phyloP scores from a whole-genome alignment of 1,284 basidiomycete species.

The Flammula alnicola region DNA sequence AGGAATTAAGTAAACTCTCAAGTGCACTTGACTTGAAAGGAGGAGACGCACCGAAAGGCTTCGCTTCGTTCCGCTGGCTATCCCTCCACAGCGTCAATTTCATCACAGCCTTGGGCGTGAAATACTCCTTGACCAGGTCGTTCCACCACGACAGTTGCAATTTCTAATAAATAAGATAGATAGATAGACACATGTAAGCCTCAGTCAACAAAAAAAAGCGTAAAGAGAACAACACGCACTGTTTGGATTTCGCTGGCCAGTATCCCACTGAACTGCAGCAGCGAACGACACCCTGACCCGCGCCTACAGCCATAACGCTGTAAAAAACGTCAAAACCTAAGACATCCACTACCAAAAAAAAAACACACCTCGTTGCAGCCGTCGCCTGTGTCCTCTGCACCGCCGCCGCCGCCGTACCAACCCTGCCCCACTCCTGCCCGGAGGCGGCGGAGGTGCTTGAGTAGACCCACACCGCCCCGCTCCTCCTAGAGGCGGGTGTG shows the following conservation, averaged over 20 bases:
- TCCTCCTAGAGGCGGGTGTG: too few relatives aligned
- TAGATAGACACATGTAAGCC: background rate
- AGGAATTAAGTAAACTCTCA: background rate
- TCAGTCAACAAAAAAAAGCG: conserved; percentile 9
- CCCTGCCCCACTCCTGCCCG: too few relatives aligned
- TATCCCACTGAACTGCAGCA: conserved; percentile 69
- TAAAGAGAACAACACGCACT: conserved; percentile 37
- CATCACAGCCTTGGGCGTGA: conserved; percentile 66
- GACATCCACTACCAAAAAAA: conserved; percentile 1
- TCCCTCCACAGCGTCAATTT: conserved; percentile 83
- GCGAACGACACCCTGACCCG: conserved; percentile 63
- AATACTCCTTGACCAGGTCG: conserved; percentile 63
- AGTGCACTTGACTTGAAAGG: conserved; percentile 1
- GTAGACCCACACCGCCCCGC: too few relatives aligned
- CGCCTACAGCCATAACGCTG: conserved; percentile 32
- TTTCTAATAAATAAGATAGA: conserved; percentile 45
- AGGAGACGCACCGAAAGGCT: conserved; percentile 68
- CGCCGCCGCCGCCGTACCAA: too few relatives aligned
- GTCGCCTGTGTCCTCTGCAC: too few relatives aligned
- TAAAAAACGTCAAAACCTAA: background rate
- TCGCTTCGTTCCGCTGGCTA: conserved; percentile 73
- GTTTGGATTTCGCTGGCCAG: conserved; percentile 55
- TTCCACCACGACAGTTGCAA: conserved; percentile 68
- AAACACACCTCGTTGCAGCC: too few relatives aligned
- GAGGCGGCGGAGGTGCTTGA: background rate